Evolutionary conservation across 176 grass and related monocot species (phyloP), one percentile per base, ranked within the genome.

Genomic region (Urochloa ruziziensis): DNA sequence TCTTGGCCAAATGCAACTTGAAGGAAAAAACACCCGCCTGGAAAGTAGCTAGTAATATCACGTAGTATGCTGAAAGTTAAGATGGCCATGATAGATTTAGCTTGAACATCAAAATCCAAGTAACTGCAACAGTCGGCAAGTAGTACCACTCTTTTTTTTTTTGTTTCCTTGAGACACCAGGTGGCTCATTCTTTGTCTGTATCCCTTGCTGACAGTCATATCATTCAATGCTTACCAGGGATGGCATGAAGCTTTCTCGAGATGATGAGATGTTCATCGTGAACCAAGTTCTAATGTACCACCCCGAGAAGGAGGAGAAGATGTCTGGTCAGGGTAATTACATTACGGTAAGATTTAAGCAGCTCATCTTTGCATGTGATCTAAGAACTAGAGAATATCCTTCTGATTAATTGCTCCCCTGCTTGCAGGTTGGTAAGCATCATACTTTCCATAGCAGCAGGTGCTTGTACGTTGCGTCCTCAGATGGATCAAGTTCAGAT

Each of bases 241-340:
- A 85, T 43, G 42, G 82, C 7, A 44, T 63, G 40, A 85, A 81
- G 71, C 77, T 89, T 85, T 69, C 77, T 70, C 40, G 3, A 27
- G 62, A 81, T 8, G 62, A 85, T 16, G 82, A 89, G 77, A 81
- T 0, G 62, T 89, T 81, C 52, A 61, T 89, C 6, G 42, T 89
- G 34, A 67, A 24, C 51, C 69, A 85, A 42, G 32, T 81, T 85
- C 87, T 89, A 42, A 70, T 21, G 43, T 89, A 89, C 87, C 87
- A 89, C 70, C 87, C 87, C 28, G 87, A 89, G 77, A 89, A 70
- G 82, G 70, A 89, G 75, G 81, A 85, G 70, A 85, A 85, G 62
- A 81, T 89, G 18, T 42, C 77, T 4, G 77, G 87, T 59, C 43
- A 81, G 28, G 67, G 73, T 19, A 89, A 53, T 39, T 89, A 85